Evolutionary conservation across 208 protist genomes (phyloP), one percentile per base, ranked within the genome.

Genomic region (Crithidia expoeki): DNA sequence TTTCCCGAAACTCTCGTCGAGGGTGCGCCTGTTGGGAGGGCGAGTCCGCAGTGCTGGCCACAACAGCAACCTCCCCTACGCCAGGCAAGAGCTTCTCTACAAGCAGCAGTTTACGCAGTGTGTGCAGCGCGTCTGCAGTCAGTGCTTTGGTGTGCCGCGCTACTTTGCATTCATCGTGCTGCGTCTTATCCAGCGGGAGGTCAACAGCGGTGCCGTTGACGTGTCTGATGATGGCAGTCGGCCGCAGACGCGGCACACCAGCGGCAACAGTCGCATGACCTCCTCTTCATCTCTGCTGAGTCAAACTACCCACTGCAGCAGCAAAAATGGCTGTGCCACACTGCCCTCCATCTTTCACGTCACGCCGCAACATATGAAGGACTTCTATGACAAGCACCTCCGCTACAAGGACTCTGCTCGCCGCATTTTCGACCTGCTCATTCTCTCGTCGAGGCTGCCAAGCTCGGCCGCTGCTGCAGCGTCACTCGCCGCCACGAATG

Each of bases 111-210:
- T 94, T 21, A 71, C 79, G 17, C 68, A 84, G 56, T 85, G 83
- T 53, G 80, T 90, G 28, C 86, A 96, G 62, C 84, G 85, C 1
- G 80, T 96, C 36, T 91, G 86, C 71, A 81, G 76, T 32, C 83
- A 94, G 49, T 91, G 86, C 67, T 90, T 96, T 68, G 91, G 91
- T 23, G 55, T 96, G 4, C 91, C 91, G 50, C 84, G 85, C 47
- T 96, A 96, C 69, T 92, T 96, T 74, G 83, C 83, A 17, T 90
- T 84, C 61, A 65, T 96, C 30, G 74, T 95, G 46, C 52, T 93
- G 50, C 68, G 72, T 2, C 73, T 94, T 27, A 77, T 94, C 49
- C 76, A 85, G 49, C 65, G 60, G 46, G 79, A 90, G 28, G 30
- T 77, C 21, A 63, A 64, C 51, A 57, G 51, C 21, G 58, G 42